phyloP scores from a whole-genome alignment of 1,139 yeast genomes.

The Meyerozyma elateridarum region DNA sequence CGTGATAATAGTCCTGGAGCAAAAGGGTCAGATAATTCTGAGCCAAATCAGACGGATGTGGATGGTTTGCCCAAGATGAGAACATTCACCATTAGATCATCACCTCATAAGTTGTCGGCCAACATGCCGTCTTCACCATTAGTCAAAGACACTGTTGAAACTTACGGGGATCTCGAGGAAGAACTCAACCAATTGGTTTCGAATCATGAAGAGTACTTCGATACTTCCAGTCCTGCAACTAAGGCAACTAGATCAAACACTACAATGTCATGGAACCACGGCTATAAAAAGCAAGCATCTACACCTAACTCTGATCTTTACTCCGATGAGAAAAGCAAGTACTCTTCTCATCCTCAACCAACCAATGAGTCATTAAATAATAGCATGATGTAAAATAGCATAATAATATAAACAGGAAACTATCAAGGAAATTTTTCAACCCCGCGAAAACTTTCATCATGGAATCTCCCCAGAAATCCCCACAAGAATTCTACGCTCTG shows the following conservation, averaged over 20 bases:
- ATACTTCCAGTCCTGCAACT: conserved; percentile 27
- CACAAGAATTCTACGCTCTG: conserved; percentile 8
- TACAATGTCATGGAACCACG: conserved; percentile 26
- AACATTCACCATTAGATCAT: conserved; percentile 23
- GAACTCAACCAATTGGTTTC: conserved; percentile 18
- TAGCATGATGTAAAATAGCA: conserved; percentile 1
- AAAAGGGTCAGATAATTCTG: conserved; percentile 13
- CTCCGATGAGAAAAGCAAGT: conserved; percentile 17
- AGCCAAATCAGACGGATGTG: conserved; percentile 14
- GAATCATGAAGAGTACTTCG: conserved; percentile 9
- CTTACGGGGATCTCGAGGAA: conserved; percentile 14
- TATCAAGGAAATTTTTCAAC: too few species aligned
- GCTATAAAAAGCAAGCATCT: conserved; percentile 21
- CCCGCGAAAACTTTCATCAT: neutral
- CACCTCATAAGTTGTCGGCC: conserved; percentile 20
- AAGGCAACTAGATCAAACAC: conserved; percentile 37
- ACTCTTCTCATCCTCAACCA: neutral
- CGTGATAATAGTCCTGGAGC: conserved; percentile 37
- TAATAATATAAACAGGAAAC: too few species aligned
- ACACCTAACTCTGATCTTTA: conserved; percentile 33
- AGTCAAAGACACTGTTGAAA: conserved; percentile 12
- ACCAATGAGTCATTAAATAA: conserved; percentile 1
- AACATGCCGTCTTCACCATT: conserved; percentile 46
- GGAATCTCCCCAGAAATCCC: neutral
- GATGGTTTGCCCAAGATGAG: conserved; percentile 28